phyloP scores from a whole-genome alignment of 2,329 filamentous ascomycete species.

The Orbilia quercus region DNA sequence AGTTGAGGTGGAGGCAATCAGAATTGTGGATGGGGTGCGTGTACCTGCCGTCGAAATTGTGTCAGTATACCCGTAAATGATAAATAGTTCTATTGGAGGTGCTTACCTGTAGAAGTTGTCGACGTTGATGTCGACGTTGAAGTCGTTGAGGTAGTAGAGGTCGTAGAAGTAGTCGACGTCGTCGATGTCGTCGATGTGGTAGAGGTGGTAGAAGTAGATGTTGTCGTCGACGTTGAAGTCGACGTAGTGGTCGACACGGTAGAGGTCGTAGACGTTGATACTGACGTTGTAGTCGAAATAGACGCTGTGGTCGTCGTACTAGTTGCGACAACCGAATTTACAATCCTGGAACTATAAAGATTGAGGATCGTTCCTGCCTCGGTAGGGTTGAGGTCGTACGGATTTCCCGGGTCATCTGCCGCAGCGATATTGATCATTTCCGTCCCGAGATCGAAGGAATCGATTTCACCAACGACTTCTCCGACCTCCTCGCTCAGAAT shows the following conservation, averaged over 20 bases:
- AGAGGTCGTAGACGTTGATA: constrained; percentile 27
- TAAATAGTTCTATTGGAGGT: neutral
- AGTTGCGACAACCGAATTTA: constrained; percentile 31
- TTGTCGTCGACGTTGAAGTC: constrained; percentile 30
- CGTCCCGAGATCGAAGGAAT: constrained; percentile 31
- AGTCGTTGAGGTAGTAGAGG: constrained; percentile 8
- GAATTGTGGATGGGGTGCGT: constrained; percentile 39
- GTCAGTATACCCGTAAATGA: neutral
- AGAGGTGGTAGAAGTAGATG: constrained; percentile 28
- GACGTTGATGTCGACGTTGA: neutral
- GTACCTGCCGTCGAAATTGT: constrained; percentile 13
- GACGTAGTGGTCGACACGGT: constrained; percentile 27
- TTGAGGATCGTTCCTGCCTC: constrained; percentile 27
- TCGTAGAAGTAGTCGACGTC: constrained; percentile 20
- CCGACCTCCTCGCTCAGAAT: constrained; percentile 34
- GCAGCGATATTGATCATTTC: constrained; percentile 40
- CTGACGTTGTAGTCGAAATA: constrained; percentile 25
- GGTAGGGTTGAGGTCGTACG: constrained; percentile 35
- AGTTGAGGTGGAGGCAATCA: constrained; percentile 34
- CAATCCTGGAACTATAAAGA: constrained; percentile 34
- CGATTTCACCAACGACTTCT: constrained; percentile 37
- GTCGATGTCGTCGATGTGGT: constrained; percentile 27
- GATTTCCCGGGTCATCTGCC: constrained; percentile 40
- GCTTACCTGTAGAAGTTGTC: neutral
- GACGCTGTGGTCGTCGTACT: constrained; percentile 23